Percentiles rank a stretch among this genome's conserved stretches.
Conservation (phyloP, 1,139 yeast genomes). For the Kurtzmaniella quercitrusa region DNA sequence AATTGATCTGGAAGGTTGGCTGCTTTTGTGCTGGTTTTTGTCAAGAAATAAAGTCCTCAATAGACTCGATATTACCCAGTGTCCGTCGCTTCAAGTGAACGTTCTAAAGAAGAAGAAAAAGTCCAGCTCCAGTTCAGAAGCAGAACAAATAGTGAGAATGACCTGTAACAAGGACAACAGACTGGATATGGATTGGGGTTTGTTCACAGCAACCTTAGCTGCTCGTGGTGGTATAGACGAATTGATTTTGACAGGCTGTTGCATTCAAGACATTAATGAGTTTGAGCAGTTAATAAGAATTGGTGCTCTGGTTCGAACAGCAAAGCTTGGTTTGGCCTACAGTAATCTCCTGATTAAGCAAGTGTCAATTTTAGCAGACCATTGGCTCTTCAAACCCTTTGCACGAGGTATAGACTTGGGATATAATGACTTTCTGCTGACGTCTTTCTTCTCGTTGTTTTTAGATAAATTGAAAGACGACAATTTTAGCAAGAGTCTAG, state of each 20-base stretch:
- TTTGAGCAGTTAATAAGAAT: slow-evolving; percentile 56
- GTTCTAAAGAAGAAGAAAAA: slow-evolving; percentile 40
- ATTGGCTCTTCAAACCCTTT: slow-evolving; percentile 33
- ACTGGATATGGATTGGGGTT: slow-evolving; percentile 73
- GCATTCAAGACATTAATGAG: slow-evolving; percentile 50
- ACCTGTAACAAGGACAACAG: slow-evolving; percentile 52
- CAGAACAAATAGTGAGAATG: slow-evolving; percentile 48
- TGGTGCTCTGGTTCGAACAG: slow-evolving; percentile 50
- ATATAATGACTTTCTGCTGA: slow-evolving; percentile 57
- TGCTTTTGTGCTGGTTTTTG: slow-evolving; percentile 63
- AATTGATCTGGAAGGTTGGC: slow-evolving; percentile 67
- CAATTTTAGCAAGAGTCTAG: slow-evolving; percentile 17
- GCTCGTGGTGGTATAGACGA: slow-evolving; percentile 74
- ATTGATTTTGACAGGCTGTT: slow-evolving; percentile 67
- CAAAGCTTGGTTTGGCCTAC: slow-evolving; percentile 65
- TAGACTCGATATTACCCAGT: slow-evolving; percentile 66
- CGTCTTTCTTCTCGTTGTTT: slow-evolving; percentile 23
- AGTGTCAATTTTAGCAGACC: slow-evolving; percentile 42
- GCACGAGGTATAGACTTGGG: slow-evolving; percentile 65
- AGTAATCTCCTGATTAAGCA: slow-evolving; percentile 54
- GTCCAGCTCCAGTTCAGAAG: slow-evolving; percentile 19
- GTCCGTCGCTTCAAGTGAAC: slow-evolving; percentile 57
- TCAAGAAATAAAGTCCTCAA: slow-evolving; percentile 55
- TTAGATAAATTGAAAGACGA: slow-evolving; percentile 19
- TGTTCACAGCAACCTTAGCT: slow-evolving; percentile 63